Evolutionary conservation across 2,329 filamentous ascomycete species (phyloP).

Genomic region (Calonectria hawksworthii): DNA sequence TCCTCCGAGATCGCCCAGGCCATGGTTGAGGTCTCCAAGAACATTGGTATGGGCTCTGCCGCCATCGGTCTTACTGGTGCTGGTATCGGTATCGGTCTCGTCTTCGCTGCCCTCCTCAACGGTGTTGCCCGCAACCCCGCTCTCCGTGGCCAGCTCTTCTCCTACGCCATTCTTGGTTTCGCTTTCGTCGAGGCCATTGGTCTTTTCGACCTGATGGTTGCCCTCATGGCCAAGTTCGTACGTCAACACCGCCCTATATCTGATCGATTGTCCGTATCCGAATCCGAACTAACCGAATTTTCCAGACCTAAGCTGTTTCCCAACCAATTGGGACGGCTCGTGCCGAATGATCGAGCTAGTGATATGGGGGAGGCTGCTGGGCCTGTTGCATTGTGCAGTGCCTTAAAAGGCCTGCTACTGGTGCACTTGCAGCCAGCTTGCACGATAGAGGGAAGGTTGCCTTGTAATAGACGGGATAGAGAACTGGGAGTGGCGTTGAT

Average conservation of each 20-base stretch:
- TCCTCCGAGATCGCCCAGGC: slow-evolving; percentile 90
- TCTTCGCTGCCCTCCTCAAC: slow-evolving; percentile 91
- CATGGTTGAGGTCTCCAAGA: slow-evolving; percentile 92
- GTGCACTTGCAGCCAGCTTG: slow-evolving; percentile 47
- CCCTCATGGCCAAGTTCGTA: slow-evolving; percentile 94
- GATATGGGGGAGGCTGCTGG: slow-evolving; percentile 49
- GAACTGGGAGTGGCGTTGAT: slow-evolving; percentile 52
- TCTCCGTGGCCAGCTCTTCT: slow-evolving; percentile 95
- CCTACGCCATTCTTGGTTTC: slow-evolving; percentile 95
- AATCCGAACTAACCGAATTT: slow-evolving; percentile 27
- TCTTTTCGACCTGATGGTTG: slow-evolving; percentile 92
- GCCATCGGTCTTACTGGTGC: slow-evolving; percentile 94
- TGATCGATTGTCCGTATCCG: background rate
- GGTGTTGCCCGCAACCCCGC: slow-evolving; percentile 94
- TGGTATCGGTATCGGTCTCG: slow-evolving; percentile 95
- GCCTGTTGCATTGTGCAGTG: slow-evolving; percentile 44
- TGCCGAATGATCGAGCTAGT: slow-evolving; percentile 53
- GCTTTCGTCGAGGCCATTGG: slow-evolving; percentile 94
- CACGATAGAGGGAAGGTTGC: slow-evolving; percentile 54
- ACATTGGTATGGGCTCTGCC: slow-evolving; percentile 89
- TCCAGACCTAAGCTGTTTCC: slow-evolving; percentile 55
- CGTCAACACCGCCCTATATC: slow-evolving; percentile 52
- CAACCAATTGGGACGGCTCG: slow-evolving; percentile 51
- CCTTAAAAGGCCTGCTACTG: slow-evolving; percentile 45
- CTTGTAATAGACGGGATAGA: slow-evolving; percentile 59